A percentile compares a stretch with the other conserved stretches of the same genome.
These are phyloP conservation scores for Tuber calosporum DNA, from an alignment of 495 filamentous ascomycete species.

Conservation along the genomic window DNA sequence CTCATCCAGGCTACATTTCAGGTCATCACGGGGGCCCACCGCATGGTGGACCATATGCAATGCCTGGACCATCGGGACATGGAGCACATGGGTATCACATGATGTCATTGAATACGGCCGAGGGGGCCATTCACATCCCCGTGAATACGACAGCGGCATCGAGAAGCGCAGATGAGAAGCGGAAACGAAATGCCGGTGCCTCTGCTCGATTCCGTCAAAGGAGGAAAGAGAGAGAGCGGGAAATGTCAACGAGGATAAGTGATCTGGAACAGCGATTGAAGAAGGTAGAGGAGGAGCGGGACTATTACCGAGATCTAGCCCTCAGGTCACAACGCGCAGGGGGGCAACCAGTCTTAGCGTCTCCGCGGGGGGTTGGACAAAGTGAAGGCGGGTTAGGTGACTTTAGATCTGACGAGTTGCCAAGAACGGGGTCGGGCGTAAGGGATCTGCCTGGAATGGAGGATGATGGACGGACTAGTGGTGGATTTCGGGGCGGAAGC, in stretches of 20 bases:
- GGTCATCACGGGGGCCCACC: slow-evolving; percentile 20
- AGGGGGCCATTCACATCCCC: slow-evolving; percentile 51
- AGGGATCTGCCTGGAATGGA: slow-evolving; percentile 35
- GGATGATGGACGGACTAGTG: slow-evolving; percentile 23
- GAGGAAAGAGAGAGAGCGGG: slow-evolving; percentile 80
- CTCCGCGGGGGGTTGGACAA: slow-evolving; percentile 34
- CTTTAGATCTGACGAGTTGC: slow-evolving; percentile 26
- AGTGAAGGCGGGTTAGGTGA: slow-evolving; percentile 29
- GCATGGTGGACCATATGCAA: slow-evolving; percentile 8
- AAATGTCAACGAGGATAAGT: slow-evolving; percentile 59
- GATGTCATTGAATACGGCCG: slow-evolving; percentile 39
- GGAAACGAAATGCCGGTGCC: slow-evolving; percentile 86
- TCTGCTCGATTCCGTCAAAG: slow-evolving; percentile 82
- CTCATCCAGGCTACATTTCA: slow-evolving; percentile 30
- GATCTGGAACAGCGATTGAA: slow-evolving; percentile 57
- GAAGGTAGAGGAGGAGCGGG: slow-evolving; percentile 55
- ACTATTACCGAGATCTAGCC: slow-evolving; percentile 40
- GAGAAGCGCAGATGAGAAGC: slow-evolving; percentile 80
- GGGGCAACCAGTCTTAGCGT: slow-evolving; percentile 26
- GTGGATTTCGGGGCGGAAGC: slow-evolving; percentile 22
- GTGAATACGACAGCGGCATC: slow-evolving; percentile 74
- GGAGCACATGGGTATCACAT: slow-evolving; percentile 37
- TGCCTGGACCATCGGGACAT: slow-evolving; percentile 28
- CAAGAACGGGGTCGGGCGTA: slow-evolving; percentile 30
- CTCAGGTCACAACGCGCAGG: slow-evolving; percentile 31